phyloP scores from a whole-genome alignment of 2,329 filamentous ascomycete species.

The Fusarium udum region DNA sequence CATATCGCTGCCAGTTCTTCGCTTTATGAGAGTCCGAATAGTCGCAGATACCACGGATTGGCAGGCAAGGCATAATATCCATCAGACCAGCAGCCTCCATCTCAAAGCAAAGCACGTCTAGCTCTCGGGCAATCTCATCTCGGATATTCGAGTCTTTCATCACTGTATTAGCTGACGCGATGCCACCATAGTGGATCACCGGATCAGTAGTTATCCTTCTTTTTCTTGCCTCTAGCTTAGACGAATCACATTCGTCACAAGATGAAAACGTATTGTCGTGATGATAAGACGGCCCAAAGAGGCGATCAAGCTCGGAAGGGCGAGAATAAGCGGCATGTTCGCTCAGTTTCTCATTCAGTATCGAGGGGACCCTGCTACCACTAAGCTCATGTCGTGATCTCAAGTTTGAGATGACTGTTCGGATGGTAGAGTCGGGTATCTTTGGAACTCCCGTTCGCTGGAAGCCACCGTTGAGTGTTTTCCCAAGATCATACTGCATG shows the following conservation, averaged over 20 bases:
- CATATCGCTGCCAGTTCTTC: neutral
- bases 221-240: fast-evolving
- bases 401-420: neutral
- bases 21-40: neutral
- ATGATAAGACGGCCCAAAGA: neutral
- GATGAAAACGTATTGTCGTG: neutral
- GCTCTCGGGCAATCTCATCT: fast-evolving
- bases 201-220: fast-evolving
- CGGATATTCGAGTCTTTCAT: neutral
- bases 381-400: neutral
- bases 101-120: neutral
- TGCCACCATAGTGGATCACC: fast-evolving
- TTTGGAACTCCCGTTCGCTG: fast-evolving
- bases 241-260: fast-evolving
- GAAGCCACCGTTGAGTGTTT: fast-evolving
- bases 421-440: neutral
- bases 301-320: neutral
- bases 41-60: neutral
- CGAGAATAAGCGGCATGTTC: fast-evolving
- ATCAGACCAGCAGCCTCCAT: neutral
- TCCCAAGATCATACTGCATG: slow-evolving; percentile 43
- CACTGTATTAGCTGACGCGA: fast-evolving
- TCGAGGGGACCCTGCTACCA: fast-evolving
- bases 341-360: neutral
- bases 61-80: neutral